Evolutionary conservation across 352 stramenopile species (phyloP), one percentile per base, ranked within the genome.

Genomic region (Globisporangium yorkense): DNA sequence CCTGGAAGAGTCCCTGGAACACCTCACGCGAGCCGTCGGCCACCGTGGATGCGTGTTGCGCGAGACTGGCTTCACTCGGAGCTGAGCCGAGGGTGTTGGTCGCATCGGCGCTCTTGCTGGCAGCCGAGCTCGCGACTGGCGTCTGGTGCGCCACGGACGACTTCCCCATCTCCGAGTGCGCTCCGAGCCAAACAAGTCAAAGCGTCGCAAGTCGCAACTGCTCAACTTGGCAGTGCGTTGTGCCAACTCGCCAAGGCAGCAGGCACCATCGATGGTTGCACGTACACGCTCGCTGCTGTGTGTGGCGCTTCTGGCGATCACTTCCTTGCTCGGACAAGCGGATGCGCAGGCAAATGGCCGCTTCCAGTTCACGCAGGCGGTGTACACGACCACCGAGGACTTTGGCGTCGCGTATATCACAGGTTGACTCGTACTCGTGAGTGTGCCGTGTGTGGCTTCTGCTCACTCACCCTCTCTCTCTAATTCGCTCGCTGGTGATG

Each of bases 1-100:
- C 79, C 44, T 76, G 76, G 55, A 92, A 89, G 13, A 92, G 67
- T 3, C 74, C 66, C 44, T 92, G 77, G 57, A 92, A 88, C 37
- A 92, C 61, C 31, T 85, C 74, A 0, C 70, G 66, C 51, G 80
- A 88, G 2, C 70, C 61, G 27, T 59, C 47, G 7, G 35, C 2
- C n/a, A 54, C 29, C 13, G 45, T 29, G n/a, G 13, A 8, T 27
- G 35, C 47, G 5, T 18, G 33, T 12, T 37, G 33, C 33, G 9
- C 33, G 33, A 37, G 9, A 12, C 9, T 37, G 33, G 6, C 9
- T 13, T 40, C 5, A 3, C 5, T 0, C 7, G 43, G 4, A 39
- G 40, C 16, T 29, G 4, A 4, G 35, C 33, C 51, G 10, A 44
- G 6, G 24, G 21, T 29, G 8, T 58, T 50, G 39, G 31, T 45